Evolutionary conservation across 495 filamentous ascomycete genomes (phyloP).

Genomic region (Aspergillus mulundensis): DNA sequence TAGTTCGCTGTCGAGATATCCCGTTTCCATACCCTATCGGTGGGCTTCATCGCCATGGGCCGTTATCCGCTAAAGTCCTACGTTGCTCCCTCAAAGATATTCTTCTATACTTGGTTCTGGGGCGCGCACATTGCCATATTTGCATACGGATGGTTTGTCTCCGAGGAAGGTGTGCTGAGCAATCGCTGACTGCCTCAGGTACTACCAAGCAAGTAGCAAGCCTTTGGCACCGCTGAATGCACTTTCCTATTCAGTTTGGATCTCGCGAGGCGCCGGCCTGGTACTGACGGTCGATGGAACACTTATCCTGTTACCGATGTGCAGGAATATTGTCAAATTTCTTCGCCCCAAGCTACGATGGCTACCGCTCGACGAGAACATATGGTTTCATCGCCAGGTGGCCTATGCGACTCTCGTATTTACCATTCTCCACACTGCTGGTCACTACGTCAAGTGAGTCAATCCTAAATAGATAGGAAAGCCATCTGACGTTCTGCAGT

Average conservation of each 20-base stretch:
- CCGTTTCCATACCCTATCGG: background rate
- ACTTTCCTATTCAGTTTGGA: conserved; percentile 85
- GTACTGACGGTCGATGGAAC: conserved; percentile 76
- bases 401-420: conserved; percentile 87
- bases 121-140: conserved; percentile 77
- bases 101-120: conserved; percentile 88
- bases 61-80: conserved; percentile 46
- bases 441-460: conserved; percentile 94
- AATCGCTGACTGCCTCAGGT: conserved; percentile 50
- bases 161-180: conserved; percentile 18
- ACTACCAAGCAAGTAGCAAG: conserved; percentile 62
- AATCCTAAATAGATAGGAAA: background rate
- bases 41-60: conserved; percentile 10
- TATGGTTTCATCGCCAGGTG: conserved; percentile 96
- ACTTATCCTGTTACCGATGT: conserved; percentile 90
- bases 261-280: conserved; percentile 89
- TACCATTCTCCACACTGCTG: conserved; percentile 67
- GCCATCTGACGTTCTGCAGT: conserved; percentile 44
- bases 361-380: conserved; percentile 87
- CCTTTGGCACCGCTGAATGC: conserved; percentile 74
- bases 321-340: conserved; percentile 78
- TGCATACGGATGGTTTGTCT: conserved; percentile 74
- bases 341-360: conserved; percentile 84
- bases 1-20: conserved; percentile 4
- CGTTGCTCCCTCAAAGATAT: conserved; percentile 60